Conservation (phyloP, 106 monocot genomes). For the Acanthochlamys bracteata region DNA sequence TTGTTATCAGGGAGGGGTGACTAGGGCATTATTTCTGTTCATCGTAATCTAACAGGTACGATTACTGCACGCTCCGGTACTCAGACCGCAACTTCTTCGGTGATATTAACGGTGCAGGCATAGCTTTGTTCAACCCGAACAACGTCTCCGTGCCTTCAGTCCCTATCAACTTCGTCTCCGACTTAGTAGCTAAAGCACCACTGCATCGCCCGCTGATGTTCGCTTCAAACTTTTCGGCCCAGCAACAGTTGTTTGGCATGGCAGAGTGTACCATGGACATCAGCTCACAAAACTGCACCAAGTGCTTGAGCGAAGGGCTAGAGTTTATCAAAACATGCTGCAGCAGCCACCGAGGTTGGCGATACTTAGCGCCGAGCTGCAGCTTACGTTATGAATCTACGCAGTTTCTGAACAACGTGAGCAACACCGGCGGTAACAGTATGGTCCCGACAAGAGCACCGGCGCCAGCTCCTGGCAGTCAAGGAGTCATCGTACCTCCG, state of each 20-base stretch:
- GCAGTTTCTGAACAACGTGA: not conserved
- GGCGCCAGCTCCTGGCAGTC: too few species aligned
- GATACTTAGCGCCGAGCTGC: not conserved
- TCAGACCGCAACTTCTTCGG: slow-evolving; percentile 3
- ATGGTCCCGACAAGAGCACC: too few species aligned
- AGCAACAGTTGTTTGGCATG: not conserved
- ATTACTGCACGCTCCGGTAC: not conserved
- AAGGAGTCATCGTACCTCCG: too few species aligned
- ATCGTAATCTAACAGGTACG: not conserved
- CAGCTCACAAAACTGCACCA: not conserved
- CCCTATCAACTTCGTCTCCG: not conserved
- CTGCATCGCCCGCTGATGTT: not conserved
- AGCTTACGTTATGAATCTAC: not conserved
- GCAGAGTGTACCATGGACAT: not conserved
- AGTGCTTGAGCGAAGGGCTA: not conserved
- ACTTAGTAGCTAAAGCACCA: not conserved
- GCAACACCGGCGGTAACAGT: not conserved
- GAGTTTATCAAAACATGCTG: not conserved
- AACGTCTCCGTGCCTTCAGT: not conserved
- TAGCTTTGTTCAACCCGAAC: not conserved
- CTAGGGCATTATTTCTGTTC: too few species aligned
- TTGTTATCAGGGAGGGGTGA: too few species aligned
- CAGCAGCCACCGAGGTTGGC: not conserved
- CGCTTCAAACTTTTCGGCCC: not conserved
- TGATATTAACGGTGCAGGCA: not conserved